Conservation (phyloP, 2,329 filamentous ascomycete genomes). For the Taxawa tesnikishii region DNA sequence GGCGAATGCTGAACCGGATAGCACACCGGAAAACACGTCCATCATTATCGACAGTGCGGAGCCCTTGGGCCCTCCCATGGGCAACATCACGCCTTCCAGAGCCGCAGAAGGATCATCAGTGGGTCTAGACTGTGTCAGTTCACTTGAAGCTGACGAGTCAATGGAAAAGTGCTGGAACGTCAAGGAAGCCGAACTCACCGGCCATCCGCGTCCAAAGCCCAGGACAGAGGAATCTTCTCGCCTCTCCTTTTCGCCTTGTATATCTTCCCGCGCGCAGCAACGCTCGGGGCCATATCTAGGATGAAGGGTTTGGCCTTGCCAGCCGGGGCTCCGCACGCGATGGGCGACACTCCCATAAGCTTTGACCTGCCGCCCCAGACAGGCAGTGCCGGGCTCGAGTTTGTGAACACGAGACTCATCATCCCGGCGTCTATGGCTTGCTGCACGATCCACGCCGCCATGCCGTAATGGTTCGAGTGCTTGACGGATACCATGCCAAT, state of each 20-base stretch:
- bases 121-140: too few relatives aligned
- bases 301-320: slow-evolving; percentile 49
- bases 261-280: slow-evolving; percentile 56
- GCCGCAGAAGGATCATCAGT: slow-evolving; percentile 52
- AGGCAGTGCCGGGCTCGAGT: slow-evolving; percentile 54
- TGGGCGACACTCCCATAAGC: slow-evolving; percentile 58
- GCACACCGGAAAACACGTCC: slow-evolving; percentile 73
- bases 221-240: slow-evolving; percentile 54
- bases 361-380: slow-evolving; percentile 54
- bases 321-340: slow-evolving; percentile 62
- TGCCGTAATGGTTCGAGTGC: slow-evolving; percentile 70
- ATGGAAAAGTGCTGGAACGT: too few relatives aligned
- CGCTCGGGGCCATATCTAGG: slow-evolving; percentile 56
- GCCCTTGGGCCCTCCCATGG: slow-evolving; percentile 77
- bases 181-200: too few relatives aligned
- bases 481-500: slow-evolving; percentile 64
- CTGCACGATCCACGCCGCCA: slow-evolving; percentile 66
- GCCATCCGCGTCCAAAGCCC: slow-evolving; percentile 62
- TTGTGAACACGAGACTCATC: slow-evolving; percentile 47
- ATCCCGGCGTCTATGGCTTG: slow-evolving; percentile 56
- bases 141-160: too few relatives aligned
- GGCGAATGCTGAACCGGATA: slow-evolving; percentile 68
- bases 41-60: slow-evolving; percentile 71
- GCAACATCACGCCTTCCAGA: slow-evolving; percentile 67
- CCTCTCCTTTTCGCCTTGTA: slow-evolving; percentile 54